Base-by-base conservation (phyloP, 2,329 filamentous ascomycete species). In the Stachybotrys elegans region DNA sequence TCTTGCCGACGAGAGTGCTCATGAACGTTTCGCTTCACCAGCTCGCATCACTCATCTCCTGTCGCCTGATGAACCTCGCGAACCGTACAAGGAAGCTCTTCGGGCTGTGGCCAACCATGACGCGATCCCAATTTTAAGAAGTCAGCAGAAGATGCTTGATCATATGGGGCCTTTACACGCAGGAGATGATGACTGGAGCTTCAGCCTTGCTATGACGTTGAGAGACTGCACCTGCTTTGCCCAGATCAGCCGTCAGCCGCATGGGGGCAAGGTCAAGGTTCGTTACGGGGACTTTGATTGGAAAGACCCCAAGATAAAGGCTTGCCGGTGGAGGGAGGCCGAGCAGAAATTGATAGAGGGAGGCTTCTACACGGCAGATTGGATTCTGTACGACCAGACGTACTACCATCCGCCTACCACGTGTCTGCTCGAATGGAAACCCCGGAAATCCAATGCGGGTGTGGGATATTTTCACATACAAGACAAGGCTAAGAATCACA, bases 161-260 rank as follows among this genome's bases (percentile, higher is more conserved):
- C 57, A 63, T 2, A 59, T 53, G 0, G 68, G 70, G 0, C 70
- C 76, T 17, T 61, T 78, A 3, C 52, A 64, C 3, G 65, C 68
- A 8, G 59, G 69, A 38, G 60, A 59, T 2, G 57, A 61, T 4
- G 63, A 73, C 27, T 58, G 66, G 11, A 68, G 75, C 22, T 81
- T 86, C 48, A 74, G 78, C 12, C 69, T 87, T 6, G 85, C 86
- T 44, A 92, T 92, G 87, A 91, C 88, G 4, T 62, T 93, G 51
- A 72, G 88, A 40, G 88, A 93, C 67, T 90, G 87, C 60, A 88
- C 85, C 4, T 77, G 87, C 54, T 90, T 84, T 57, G 69, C 88
- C 32, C 78, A 79, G 55, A 74, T 89, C 44, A 63, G 63, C 35
- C 43, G 51, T 17, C 38, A 17, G 16, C 17, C 48, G 14, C 48